A percentile compares a stretch with the other conserved stretches of the same genome.
phyloP scores from a whole-genome alignment of 176 grass and related monocot species.

The Oryza glaberrima region DNA sequence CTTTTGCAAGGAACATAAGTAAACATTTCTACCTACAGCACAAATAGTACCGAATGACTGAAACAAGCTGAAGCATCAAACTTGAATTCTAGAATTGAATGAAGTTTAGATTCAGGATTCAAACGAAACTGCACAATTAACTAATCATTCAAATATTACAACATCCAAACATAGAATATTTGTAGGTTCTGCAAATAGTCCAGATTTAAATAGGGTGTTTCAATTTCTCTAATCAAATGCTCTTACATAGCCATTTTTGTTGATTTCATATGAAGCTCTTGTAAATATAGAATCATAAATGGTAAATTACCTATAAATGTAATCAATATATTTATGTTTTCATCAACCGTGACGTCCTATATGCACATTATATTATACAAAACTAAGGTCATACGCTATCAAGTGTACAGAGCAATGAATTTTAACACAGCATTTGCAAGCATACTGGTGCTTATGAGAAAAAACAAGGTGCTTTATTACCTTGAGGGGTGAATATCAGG shows the following conservation, averaged over 20 bases:
- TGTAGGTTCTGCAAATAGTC: conserved; percentile 6
- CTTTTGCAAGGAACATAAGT: background rate
- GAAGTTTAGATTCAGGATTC: conserved; percentile 8
- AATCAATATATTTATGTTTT: conserved; percentile 21
- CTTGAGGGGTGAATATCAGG: conserved; percentile 96
- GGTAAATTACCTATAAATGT: conserved; percentile 12
- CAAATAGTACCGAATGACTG: conserved; percentile 38
- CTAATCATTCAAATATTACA: conserved; percentile 18
- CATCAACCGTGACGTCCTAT: background rate
- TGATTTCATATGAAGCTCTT: background rate
- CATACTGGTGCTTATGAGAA: conserved; percentile 44
- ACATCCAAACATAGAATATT: conserved; percentile 25
- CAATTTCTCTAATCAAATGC: background rate
- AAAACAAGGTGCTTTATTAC: conserved; percentile 46
- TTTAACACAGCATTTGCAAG: conserved; percentile 8
- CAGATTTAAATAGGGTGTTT: background rate
- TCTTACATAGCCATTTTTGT: background rate
- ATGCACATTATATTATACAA: background rate
- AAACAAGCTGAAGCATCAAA: conserved; percentile 31
- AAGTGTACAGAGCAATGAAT: background rate
- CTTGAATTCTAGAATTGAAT: conserved; percentile 33
- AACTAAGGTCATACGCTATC: background rate
- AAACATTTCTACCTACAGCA: conserved; percentile 43
- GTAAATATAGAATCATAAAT: background rate
- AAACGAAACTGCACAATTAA: conserved; percentile 32